Base-by-base conservation (phyloP, 371 early-diverging fungal genomes). In the Scutellospora calospora region DNA sequence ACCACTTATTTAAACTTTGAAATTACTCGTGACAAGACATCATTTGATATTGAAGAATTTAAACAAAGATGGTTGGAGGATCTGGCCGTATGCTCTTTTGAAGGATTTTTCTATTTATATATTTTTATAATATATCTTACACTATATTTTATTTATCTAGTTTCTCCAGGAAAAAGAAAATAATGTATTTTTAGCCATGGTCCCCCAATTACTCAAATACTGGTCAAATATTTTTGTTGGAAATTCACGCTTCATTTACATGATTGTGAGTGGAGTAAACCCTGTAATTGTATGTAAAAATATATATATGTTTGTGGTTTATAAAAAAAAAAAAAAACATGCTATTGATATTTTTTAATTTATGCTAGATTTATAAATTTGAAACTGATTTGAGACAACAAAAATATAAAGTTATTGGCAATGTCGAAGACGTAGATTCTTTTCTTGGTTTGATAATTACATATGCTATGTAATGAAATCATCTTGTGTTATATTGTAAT, bases 311-410 rank as follows among this genome's bases (percentile, higher is more conserved):
- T 62, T 14, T 62, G 6, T 22, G 18, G 5, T 29, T 62, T 65
- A 65, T 6, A 35, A 9, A 20, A 65, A 20, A 9, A 20, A 65
- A 20, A 33, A 4, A 9, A 27, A 65, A 6, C 18, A 6, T 8
- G 18, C 14, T 27, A 33, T 20, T 45, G 1, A 33, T 11, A 8
- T 25, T 20, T 20, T 18, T 27, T 33, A 8, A 33, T 8, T 41
- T 45, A 41, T 22, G 14, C 22, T 45, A 68, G 69, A 41, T 68
- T 41, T 68, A 68, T 68, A 68, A 68, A 68, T 38, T 68, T 9
- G 69, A 68, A 5, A 68, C 35, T 33, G 69, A 68, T 68, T 22
- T 68, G 22, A 33, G 69, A 25, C 45, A 35, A 20, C 25, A 38
- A 35, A 33, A 68, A 22, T 68, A 68, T 33, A 38, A 12, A 11